Conservation (phyloP, 768 basidiomycete genomes). For the Auriculariales sp. region DNA sequence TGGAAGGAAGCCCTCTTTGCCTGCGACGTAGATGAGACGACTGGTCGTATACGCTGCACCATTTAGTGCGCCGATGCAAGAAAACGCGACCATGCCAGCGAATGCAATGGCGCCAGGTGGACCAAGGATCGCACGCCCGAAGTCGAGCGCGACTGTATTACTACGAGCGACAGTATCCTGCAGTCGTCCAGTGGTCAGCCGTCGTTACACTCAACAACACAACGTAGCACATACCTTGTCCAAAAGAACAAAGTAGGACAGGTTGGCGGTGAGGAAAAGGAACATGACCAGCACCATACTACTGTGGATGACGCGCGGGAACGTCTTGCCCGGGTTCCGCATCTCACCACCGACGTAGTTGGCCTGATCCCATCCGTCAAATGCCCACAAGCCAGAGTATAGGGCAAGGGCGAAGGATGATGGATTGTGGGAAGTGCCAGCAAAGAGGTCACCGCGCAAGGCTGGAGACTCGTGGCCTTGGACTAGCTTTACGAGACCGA, state of each 20-base stretch:
- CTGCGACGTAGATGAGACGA: constrained; percentile 80
- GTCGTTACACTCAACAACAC: constrained; percentile 2
- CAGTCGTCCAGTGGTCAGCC: background rate
- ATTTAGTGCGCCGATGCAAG: constrained; percentile 90
- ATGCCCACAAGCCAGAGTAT: constrained; percentile 91
- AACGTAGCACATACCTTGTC: constrained; percentile 40
- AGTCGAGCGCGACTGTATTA: constrained; percentile 85
- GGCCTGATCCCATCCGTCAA: constrained; percentile 91
- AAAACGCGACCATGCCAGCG: constrained; percentile 82
- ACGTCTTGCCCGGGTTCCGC: constrained; percentile 63
- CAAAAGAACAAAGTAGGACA: constrained; percentile 89
- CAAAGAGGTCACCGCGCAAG: constrained; percentile 53
- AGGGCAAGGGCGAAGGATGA: constrained; percentile 84
- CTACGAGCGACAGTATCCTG: constrained; percentile 56
- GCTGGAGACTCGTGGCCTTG: constrained; percentile 59
- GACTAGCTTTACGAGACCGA: constrained; percentile 66
- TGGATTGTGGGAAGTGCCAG: constrained; percentile 59
- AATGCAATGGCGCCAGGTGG: constrained; percentile 77
- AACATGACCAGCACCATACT: constrained; percentile 77
- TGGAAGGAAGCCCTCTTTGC: constrained; percentile 78
- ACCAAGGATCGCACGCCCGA: constrained; percentile 77
- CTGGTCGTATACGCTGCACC: constrained; percentile 66
- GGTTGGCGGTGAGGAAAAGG: constrained; percentile 68
- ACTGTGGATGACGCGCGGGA: constrained; percentile 78
- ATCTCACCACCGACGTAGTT: constrained; percentile 90